phyloP scores from a whole-genome alignment of 2,329 filamentous ascomycete species.

The Allantophomopsis cytisporea region DNA sequence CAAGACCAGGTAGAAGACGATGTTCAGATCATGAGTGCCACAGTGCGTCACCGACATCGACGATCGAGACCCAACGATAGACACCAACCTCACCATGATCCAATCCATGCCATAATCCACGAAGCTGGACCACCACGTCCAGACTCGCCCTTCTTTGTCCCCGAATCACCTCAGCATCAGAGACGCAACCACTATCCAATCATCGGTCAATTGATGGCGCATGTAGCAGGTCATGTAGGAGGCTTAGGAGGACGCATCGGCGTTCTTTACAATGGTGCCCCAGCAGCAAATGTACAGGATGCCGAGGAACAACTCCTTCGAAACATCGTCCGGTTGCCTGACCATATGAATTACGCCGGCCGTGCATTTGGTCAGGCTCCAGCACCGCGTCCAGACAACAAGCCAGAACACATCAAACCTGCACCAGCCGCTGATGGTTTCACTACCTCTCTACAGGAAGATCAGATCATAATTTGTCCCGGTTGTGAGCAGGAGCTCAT shows the following conservation, averaged over 20 bases:
- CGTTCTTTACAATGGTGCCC: no score
- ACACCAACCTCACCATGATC: constrained; percentile 3
- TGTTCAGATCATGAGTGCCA: constrained; percentile 15
- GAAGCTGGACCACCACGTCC: background rate
- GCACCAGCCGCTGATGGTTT: constrained; percentile 61
- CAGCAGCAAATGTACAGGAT: no score
- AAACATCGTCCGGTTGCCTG: background rate
- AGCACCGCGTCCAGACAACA: constrained; percentile 5
- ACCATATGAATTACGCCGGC: background rate
- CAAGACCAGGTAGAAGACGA: constrained; percentile 26
- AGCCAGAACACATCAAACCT: constrained; percentile 16
- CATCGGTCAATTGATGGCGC: background rate
- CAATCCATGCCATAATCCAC: background rate
- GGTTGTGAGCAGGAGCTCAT: constrained; percentile 78
- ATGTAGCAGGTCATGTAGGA: background rate
- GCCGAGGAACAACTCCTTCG: no score
- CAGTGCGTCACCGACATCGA: background rate
- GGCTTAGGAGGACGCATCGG: no score
- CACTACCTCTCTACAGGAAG: constrained; percentile 60
- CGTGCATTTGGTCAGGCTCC: constrained; percentile 1
- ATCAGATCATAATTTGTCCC: constrained; percentile 67
- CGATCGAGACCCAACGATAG: constrained; percentile 2
- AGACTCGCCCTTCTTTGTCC: constrained; percentile 1
- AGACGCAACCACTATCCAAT: background rate
- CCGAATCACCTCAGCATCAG: background rate